Evolutionary conservation across 108 stramenopile species (phyloP).

Genomic region (Pseudonitzschia multiseries): DNA sequence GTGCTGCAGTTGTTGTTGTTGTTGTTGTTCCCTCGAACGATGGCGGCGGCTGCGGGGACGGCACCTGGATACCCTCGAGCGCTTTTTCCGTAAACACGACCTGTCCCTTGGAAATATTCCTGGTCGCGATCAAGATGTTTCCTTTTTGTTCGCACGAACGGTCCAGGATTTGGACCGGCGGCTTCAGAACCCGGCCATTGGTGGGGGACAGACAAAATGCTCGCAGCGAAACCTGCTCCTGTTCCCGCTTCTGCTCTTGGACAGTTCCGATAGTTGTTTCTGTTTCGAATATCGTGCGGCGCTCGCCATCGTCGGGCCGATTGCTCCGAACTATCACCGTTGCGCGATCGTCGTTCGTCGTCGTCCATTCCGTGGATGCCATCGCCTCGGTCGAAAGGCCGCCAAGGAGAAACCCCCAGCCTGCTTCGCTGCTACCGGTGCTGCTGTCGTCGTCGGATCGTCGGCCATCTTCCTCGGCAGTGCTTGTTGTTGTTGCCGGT

Average conservation of each 20-base stretch:
- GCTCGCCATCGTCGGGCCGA: too few relatives aligned
- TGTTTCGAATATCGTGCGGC: too few relatives aligned
- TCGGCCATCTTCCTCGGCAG: too few relatives aligned
- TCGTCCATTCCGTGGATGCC: slow-evolving; percentile 8
- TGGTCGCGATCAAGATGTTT: slow-evolving; percentile 37
- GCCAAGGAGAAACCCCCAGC: neutral
- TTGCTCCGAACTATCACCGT: neutral
- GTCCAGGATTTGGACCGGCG: neutral
- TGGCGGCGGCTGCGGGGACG: neutral
- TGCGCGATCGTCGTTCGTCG: neutral
- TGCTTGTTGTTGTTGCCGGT: too few relatives aligned
- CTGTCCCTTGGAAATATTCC: slow-evolving; percentile 30
- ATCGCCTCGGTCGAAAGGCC: slow-evolving; percentile 7
- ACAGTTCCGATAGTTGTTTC: too few relatives aligned
- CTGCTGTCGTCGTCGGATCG: too few relatives aligned
- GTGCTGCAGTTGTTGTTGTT: neutral
- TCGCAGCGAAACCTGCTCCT: neutral
- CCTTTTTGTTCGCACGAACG: neutral
- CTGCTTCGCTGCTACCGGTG: neutral
- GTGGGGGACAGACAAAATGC: neutral
- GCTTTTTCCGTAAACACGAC: slow-evolving; percentile 52
- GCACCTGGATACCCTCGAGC: slow-evolving; percentile 36
- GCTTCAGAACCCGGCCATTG: neutral
- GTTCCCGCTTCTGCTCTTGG: neutral
- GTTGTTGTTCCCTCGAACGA: slow-evolving; percentile 7